A percentile compares a stretch with the other conserved stretches of the same genome.
phyloP scores from a whole-genome alignment of 1,139 yeast species.

The Pichia sp. region DNA sequence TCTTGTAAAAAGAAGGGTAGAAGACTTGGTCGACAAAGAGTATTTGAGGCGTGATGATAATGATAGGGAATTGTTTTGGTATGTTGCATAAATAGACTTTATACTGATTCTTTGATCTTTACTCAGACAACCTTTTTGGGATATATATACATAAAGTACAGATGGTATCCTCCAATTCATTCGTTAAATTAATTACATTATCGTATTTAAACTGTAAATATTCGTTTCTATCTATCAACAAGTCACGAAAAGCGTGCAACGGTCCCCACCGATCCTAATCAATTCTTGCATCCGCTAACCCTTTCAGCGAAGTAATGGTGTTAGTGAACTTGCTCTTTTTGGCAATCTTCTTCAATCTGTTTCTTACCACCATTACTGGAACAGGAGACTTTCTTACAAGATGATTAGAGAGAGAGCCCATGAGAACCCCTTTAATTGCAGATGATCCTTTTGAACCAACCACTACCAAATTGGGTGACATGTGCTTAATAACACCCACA shows the following conservation, averaged over 20 bases:
- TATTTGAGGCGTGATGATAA: conserved; percentile 71
- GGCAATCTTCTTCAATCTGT: conserved; percentile 71
- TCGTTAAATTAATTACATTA: neutral
- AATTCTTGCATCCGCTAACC: conserved; percentile 34
- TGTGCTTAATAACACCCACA: conserved; percentile 75
- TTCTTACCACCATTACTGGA: conserved; percentile 89
- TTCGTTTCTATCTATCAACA: neutral
- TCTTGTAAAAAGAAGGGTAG: conserved; percentile 74
- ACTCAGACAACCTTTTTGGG: neutral
- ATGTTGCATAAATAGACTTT: conserved; percentile 49
- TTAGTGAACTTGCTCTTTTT: conserved; percentile 44
- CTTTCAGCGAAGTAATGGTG: conserved; percentile 32
- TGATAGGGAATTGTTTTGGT: conserved; percentile 61
- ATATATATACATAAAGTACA: neutral
- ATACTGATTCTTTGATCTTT: neutral
- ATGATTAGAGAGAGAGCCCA: conserved; percentile 74
- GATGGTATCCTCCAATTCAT: neutral
- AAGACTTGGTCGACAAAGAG: conserved; percentile 76
- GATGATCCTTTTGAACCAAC: conserved; percentile 78
- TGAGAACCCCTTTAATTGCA: conserved; percentile 70
- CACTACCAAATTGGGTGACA: conserved; percentile 78
- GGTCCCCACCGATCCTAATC: conserved; percentile 21
- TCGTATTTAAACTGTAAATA: neutral
- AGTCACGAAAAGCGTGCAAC: neutral
- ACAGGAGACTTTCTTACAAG: conserved; percentile 73